phyloP scores from a whole-genome alignment of 1,284 basidiomycete species.

The Melampsora abietis-canadensis region DNA sequence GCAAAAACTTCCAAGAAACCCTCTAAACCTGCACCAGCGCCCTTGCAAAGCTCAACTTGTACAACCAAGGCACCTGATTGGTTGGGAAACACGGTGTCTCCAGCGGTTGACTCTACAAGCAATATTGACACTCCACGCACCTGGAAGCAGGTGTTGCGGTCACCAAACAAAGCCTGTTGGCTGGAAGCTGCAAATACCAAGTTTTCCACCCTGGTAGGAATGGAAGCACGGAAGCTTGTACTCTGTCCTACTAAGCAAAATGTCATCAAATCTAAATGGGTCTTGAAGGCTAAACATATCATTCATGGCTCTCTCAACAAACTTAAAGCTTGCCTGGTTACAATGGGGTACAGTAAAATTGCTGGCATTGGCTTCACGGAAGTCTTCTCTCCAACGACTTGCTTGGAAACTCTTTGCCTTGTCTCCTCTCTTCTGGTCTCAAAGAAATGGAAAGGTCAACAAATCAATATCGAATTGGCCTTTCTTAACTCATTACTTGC shows the following conservation, averaged over 20 bases:
- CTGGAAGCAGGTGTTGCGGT: not conserved
- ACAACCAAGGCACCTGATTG: not conserved
- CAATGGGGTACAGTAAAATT: not conserved
- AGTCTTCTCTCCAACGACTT: slow-evolving; percentile 4
- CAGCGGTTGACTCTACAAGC: too few relatives aligned
- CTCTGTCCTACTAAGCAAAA: not conserved
- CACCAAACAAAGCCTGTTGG: slow-evolving; percentile 8
- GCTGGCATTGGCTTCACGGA: not conserved
- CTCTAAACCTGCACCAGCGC: too few relatives aligned
- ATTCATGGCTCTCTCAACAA: not conserved
- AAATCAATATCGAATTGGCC: slow-evolving; percentile 6
- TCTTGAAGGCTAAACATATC: slow-evolving; percentile 4
- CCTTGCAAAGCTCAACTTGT: too few relatives aligned
- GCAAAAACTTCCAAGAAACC: too few relatives aligned
- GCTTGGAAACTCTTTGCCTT: slow-evolving; percentile 7
- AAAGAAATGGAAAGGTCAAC: not conserved
- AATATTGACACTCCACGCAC: slow-evolving; percentile 15
- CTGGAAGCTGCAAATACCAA: slow-evolving; percentile 10
- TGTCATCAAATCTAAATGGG: slow-evolving; percentile 17
- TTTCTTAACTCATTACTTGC: slow-evolving; percentile 11
- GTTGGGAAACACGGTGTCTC: not conserved
- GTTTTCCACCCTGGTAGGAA: not conserved
- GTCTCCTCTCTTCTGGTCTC: not conserved
- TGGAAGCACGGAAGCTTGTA: slow-evolving; percentile 3
- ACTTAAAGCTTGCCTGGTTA: not conserved